Evolutionary conservation across 208 protist genomes (phyloP), one percentile per base, ranked within the genome.

Genomic region (Wallacemonas rigidus): DNA sequence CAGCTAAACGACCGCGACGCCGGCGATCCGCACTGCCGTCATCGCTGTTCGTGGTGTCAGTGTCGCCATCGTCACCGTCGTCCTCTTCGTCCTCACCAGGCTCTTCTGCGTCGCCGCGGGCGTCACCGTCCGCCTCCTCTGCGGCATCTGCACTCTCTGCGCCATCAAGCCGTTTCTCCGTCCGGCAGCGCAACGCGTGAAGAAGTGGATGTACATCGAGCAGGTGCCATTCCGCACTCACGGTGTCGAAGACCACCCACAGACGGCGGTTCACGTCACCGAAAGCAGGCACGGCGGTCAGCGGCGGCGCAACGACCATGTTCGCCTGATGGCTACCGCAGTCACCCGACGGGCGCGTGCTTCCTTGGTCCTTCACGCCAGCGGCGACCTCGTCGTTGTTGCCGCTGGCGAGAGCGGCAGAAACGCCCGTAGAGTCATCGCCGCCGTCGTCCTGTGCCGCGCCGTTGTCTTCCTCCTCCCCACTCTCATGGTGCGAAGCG

Each of bases 181-280:
- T 75, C 14, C 57, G 72, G n/a, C 51, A 77, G 15, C 71, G 79
- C 12, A 79, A 38, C 44, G 57, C 58, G 45, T 73, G 73, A 5
- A 90, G 48, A 15, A 75, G 60, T 2, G 86, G 86, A 58, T 91
- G 86, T 47, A 73, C 76, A 50, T 86, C 83, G 12, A 91, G 76
- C 56, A 91, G 73, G 48, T 88, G 77, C 86, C 86, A 91, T 55
- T 81, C 74, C 40, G 69, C 73, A n/a, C 55, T 79, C 0, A 5
- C 35, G 7, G 38, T 58, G 54, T 91, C 81, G 35, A 69, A 78
- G 3, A 65, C 82, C 11, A 91, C 68, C 76, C 74, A 91, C 6
- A 91, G 74, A 11, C 2, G 41, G 40, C 71, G 69, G 35, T 78
- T 77, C 9, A 47, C 50, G 41, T 79, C 58, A 14, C 56, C 36